Conservation (phyloP, 768 basidiomycete genomes). For the Kwoniella shandongensis region DNA sequence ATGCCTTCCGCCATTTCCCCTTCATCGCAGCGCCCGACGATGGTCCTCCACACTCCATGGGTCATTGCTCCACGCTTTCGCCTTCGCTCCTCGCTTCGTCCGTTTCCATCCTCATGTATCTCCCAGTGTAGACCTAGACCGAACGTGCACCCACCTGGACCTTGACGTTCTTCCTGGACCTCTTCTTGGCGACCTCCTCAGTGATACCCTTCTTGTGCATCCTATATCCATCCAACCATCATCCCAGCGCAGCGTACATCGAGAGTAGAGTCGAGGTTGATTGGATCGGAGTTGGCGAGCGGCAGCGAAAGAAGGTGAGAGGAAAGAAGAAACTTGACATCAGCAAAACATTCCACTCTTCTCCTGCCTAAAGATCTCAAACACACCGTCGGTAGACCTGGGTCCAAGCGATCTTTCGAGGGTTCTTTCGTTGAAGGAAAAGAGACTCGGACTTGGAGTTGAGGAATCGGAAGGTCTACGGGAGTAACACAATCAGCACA, state of each 20-base stretch:
- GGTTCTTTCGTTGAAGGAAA: slow-evolving; percentile 99
- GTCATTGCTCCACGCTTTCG: neutral
- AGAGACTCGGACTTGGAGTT: slow-evolving; percentile 91
- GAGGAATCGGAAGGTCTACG: slow-evolving; percentile 91
- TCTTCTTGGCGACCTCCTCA: slow-evolving; percentile 99
- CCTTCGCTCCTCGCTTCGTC: neutral
- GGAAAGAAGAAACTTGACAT: neutral
- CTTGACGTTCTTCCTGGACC: slow-evolving; percentile 93
- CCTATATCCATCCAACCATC: slow-evolving; percentile 48
- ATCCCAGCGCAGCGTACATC: neutral
- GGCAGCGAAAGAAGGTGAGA: slow-evolving; percentile 54
- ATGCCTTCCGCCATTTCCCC: no score
- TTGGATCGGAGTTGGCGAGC: slow-evolving; percentile 57
- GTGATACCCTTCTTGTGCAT: slow-evolving; percentile 99
- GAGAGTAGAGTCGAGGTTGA: neutral
- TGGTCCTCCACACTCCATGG: neutral
- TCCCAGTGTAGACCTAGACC: neutral
- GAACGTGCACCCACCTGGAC: slow-evolving; percentile 56
- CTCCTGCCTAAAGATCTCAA: neutral
- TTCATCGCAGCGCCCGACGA: neutral
- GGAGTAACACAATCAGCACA: neutral
- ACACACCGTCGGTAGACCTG: slow-evolving; percentile 52
- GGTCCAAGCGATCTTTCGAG: slow-evolving; percentile 99
- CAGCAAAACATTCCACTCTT: neutral
- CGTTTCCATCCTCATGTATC: neutral